Evolutionary conservation across 2,329 filamentous ascomycete genomes (phyloP).

Genomic region (Neopestalotiopsis clavispora): DNA sequence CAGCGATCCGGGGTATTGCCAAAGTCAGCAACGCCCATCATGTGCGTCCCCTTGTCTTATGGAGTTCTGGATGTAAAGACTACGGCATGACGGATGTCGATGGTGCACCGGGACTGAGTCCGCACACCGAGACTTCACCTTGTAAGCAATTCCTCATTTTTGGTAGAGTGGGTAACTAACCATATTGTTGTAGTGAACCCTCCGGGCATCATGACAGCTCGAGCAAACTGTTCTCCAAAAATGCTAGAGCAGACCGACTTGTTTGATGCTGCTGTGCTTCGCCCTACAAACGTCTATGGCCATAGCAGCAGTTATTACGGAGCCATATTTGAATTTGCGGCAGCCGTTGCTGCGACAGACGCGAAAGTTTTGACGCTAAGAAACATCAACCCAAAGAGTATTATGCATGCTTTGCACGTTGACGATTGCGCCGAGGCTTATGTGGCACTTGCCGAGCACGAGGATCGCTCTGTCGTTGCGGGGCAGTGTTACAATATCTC

Average conservation of each 20-base stretch:
- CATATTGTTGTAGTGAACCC: conserved; percentile 30
- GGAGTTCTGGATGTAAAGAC: conserved; percentile 55
- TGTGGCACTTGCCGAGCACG: conserved; percentile 46
- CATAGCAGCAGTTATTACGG: conserved; percentile 50
- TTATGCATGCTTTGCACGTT: conserved; percentile 52
- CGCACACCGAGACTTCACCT: conserved; percentile 49
- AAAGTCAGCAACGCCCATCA: conserved; percentile 36
- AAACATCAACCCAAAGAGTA: conserved; percentile 39
- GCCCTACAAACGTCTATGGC: conserved; percentile 54
- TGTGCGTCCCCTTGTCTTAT: conserved; percentile 46
- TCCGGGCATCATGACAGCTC: conserved; percentile 30
- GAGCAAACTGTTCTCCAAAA: conserved; percentile 38
- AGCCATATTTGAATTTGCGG: conserved; percentile 40
- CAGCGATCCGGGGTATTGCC: conserved; percentile 40
- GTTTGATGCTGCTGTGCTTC: conserved; percentile 48
- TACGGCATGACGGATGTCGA: conserved; percentile 45
- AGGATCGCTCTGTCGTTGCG: conserved; percentile 34
- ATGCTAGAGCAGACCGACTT: conserved; percentile 42
- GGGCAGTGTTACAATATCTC: conserved; percentile 53
- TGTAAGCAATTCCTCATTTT: background rate
- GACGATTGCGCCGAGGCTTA: conserved; percentile 56
- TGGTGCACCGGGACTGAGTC: conserved; percentile 38
- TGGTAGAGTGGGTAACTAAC: no score
- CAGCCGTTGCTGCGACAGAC: conserved; percentile 24
- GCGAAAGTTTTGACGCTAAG: conserved; percentile 33